These are phyloP conservation scores for Camellia japonica DNA, from an alignment of 148 eudicot genomes.

Conservation along the genomic window DNA sequence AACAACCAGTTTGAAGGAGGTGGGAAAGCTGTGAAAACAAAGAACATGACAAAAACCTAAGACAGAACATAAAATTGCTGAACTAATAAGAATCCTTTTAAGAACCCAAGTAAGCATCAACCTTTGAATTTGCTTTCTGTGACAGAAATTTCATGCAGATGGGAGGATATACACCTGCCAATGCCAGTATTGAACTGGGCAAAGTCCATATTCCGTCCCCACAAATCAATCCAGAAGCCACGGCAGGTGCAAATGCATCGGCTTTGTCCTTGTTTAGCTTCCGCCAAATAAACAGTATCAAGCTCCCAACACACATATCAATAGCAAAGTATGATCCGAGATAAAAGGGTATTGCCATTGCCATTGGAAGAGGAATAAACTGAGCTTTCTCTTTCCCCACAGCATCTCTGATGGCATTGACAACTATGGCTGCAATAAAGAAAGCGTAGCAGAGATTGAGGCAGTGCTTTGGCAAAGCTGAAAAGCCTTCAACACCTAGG, in stretches of 20 bases:
- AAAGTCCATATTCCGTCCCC: conserved; percentile 74
- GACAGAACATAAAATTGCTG: neutral
- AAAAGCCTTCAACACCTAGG: conserved; percentile 53
- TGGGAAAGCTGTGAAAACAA: neutral
- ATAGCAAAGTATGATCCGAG: conserved; percentile 59
- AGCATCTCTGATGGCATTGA: conserved; percentile 38
- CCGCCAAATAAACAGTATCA: conserved; percentile 52
- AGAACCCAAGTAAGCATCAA: conserved; percentile 39
- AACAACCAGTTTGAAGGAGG: neutral
- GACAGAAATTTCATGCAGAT: conserved; percentile 67
- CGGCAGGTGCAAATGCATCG: conserved; percentile 48
- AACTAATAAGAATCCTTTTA: neutral
- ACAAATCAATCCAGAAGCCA: conserved; percentile 74
- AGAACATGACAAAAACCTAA: neutral
- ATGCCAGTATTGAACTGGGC: conserved; percentile 54
- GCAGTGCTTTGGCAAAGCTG: conserved; percentile 51
- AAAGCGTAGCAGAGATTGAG: conserved; percentile 41
- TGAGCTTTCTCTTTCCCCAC: conserved; percentile 25
- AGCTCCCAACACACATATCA: conserved; percentile 70
- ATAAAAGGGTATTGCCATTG: conserved; percentile 71
- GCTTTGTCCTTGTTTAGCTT: conserved; percentile 38
- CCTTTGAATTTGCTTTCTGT: conserved; percentile 30
- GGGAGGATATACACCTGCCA: conserved; percentile 52
- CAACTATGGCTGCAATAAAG: conserved; percentile 34
- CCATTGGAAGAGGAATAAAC: conserved; percentile 64